Conservation (phyloP, 768 basidiomycete genomes). For the Russula ochroleuca region DNA sequence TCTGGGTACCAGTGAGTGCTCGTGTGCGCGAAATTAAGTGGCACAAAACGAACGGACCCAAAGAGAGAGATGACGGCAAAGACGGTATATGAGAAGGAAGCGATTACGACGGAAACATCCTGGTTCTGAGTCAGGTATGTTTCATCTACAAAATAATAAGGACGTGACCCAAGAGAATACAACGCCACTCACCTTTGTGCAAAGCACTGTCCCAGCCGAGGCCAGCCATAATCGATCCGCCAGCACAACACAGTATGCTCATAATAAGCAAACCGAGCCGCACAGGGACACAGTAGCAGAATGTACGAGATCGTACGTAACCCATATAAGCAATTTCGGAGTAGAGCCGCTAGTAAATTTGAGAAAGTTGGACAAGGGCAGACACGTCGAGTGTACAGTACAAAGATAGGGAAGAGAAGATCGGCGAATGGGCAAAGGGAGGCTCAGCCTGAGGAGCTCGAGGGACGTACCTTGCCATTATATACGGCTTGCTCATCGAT, state of each 20-base stretch:
- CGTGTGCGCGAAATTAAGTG: neutral
- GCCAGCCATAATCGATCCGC: constrained; percentile 44
- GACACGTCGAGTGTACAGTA: constrained; percentile 4
- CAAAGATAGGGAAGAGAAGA: neutral
- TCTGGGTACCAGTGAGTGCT: constrained; percentile 24
- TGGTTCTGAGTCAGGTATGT: constrained; percentile 19
- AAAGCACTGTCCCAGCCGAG: constrained; percentile 47
- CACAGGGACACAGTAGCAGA: constrained; percentile 64
- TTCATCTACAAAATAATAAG: constrained; percentile 7
- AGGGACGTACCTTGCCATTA: neutral
- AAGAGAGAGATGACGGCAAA: constrained; percentile 19
- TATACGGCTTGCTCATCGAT: constrained; percentile 11
- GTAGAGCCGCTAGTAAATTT: neutral
- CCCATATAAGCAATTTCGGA: constrained; percentile 35
- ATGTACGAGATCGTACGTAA: constrained; percentile 51
- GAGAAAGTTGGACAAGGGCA: neutral
- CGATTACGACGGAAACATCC: constrained; percentile 17
- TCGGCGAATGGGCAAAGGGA: constrained; percentile 12
- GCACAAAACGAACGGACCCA: constrained; percentile 19
- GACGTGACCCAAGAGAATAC: neutral
- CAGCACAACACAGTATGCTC: constrained; percentile 40
- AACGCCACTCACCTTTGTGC: constrained; percentile 40
- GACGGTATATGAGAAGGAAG: constrained; percentile 15
- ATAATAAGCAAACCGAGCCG: constrained; percentile 59
- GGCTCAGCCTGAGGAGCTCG: constrained; percentile 22